phyloP scores from a whole-genome alignment of 2,329 filamentous ascomycete species.

The Ceratocystis diversiconidia region DNA sequence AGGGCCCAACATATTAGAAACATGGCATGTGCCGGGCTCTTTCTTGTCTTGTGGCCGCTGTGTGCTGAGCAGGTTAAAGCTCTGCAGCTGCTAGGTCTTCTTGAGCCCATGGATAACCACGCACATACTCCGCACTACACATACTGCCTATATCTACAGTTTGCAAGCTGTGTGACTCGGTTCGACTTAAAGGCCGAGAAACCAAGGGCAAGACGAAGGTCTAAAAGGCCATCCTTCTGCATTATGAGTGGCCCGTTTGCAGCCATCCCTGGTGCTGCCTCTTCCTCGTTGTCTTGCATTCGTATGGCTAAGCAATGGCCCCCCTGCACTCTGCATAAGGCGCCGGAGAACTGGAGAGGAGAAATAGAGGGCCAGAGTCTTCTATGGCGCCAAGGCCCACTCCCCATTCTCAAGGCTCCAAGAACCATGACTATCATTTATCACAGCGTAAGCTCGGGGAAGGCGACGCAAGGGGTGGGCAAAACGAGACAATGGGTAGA shows the following conservation, averaged over 20 bases:
- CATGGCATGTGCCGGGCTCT: neutral
- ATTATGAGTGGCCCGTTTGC: neutral
- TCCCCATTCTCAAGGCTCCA: no score
- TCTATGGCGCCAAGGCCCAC: neutral
- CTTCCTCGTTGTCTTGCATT: neutral
- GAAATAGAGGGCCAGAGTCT: neutral
- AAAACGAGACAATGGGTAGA: neutral
- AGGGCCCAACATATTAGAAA: neutral
- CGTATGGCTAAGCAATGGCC: neutral
- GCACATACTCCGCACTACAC: neutral
- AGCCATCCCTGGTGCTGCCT: neutral
- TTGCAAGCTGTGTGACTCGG: neutral
- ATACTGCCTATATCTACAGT: neutral
- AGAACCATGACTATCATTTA: no score
- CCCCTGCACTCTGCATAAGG: neutral
- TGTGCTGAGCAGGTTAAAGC: neutral
- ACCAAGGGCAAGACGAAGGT: neutral
- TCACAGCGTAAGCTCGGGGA: neutral
- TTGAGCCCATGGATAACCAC: no score
- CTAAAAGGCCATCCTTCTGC: neutral
- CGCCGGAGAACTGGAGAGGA: neutral
- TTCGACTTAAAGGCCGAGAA: neutral
- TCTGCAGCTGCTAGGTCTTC: no score
- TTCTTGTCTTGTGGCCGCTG: neutral
- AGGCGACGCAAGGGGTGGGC: neutral